Evolutionary conservation across 192 early-diverging fungal genomes (phyloP).

Genomic region (Mortierella alpina): DNA sequence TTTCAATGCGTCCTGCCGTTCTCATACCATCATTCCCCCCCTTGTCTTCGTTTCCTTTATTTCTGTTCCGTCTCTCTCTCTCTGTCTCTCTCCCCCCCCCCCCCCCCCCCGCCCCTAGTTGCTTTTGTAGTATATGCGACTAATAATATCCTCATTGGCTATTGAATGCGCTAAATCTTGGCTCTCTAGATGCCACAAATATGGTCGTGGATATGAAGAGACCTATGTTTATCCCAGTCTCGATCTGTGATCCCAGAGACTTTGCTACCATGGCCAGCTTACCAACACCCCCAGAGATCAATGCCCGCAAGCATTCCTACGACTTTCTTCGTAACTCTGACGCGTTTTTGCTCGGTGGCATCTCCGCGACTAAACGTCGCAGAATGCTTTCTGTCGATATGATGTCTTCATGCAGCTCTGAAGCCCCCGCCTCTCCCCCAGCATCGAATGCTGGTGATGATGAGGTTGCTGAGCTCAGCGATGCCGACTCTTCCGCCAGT

Average conservation of each 20-base stretch:
- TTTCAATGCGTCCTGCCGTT: not conserved
- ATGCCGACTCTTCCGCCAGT: constrained; percentile 29
- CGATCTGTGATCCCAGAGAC: constrained; percentile 49
- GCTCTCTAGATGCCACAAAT: constrained; percentile 20
- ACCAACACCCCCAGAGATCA: constrained; percentile 47
- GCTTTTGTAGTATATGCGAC: constrained; percentile 7
- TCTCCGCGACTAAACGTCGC: constrained; percentile 47
- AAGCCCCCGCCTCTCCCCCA: constrained; percentile 43
- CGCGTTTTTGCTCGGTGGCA: constrained; percentile 37
- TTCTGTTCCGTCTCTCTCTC: constrained; percentile 5
- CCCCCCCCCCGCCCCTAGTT: not conserved
- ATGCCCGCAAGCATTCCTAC: constrained; percentile 52
- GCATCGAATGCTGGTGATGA: constrained; percentile 55
- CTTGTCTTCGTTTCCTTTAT: not conserved
- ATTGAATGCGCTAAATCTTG: not conserved
- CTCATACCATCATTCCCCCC: not conserved
- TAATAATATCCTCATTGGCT: constrained; percentile 29
- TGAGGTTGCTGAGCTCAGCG: constrained; percentile 41
- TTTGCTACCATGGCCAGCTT: constrained; percentile 38
- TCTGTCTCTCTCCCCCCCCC: not conserved
- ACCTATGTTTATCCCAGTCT: constrained; percentile 54
- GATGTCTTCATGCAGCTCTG: constrained; percentile 17
- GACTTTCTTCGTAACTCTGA: constrained; percentile 48
- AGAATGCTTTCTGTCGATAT: constrained; percentile 38
- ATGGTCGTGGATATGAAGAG: constrained; percentile 52